phyloP scores from a whole-genome alignment of 2,329 filamentous ascomycete species.

The Trichoderma sp. region DNA sequence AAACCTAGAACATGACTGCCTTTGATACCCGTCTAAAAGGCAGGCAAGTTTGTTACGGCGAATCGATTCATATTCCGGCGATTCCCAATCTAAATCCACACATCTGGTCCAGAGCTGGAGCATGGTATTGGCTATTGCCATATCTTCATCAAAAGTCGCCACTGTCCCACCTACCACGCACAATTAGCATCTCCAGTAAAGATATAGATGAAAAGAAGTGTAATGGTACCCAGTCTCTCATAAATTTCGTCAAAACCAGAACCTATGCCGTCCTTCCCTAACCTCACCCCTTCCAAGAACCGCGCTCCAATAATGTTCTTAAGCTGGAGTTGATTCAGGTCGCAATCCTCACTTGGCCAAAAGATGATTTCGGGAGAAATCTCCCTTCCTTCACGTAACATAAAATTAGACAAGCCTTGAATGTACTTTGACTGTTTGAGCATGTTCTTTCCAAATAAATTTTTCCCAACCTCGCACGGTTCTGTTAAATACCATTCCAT shows the following conservation, averaged over 20 bases:
- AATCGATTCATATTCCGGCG: neutral
- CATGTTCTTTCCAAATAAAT: neutral
- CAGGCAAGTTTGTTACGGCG: neutral
- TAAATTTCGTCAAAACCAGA: neutral
- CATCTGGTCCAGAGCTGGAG: neutral
- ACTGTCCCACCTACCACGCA: neutral
- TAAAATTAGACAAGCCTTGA: neutral
- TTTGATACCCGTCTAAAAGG: neutral
- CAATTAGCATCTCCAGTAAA: neutral
- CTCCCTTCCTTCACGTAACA: neutral
- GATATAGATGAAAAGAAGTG: neutral
- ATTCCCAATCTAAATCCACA: neutral
- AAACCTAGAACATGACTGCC: neutral
- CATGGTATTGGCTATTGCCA: neutral
- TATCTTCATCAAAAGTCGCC: neutral
- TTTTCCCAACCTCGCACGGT: neutral
- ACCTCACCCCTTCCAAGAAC: neutral
- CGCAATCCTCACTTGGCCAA: neutral
- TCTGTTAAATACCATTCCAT: neutral
- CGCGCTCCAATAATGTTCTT: neutral
- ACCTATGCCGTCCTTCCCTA: too few relatives aligned
- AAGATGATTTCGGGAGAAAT: rapidly evolving
- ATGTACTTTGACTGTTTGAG: neutral
- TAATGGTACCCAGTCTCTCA: neutral
- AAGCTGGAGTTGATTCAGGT: neutral